A percentile compares a stretch with the other conserved stretches of the same genome.
phyloP scores from a whole-genome alignment of 208 protist species.

The Histomonas meleagridis region DNA sequence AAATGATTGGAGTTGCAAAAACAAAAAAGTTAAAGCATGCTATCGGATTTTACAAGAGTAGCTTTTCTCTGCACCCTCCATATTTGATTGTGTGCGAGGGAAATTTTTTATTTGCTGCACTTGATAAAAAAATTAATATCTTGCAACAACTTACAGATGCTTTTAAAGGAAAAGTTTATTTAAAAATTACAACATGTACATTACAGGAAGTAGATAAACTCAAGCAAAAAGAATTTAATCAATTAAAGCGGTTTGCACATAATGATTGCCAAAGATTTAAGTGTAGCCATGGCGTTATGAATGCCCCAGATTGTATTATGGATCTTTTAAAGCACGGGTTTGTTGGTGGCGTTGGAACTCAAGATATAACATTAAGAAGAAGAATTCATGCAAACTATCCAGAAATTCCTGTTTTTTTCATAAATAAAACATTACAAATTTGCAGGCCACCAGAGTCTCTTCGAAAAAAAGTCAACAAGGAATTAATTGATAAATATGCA shows the following conservation, averaged over 20 bases:
- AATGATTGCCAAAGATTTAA: background rate
- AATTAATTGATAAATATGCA: background rate
- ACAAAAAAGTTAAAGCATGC: background rate
- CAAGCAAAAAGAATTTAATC: background rate
- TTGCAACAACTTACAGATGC: background rate
- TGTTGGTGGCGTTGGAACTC: background rate
- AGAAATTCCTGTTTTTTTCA: background rate
- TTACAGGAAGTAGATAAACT: background rate
- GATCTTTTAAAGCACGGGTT: background rate
- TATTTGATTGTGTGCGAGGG: background rate
- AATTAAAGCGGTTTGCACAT: background rate
- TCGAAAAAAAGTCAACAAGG: background rate
- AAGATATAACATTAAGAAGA: background rate
- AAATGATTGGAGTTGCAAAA: background rate
- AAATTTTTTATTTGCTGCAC: background rate
- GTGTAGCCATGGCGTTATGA: background rate
- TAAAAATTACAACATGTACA: background rate
- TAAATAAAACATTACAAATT: background rate
- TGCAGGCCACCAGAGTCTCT: background rate
- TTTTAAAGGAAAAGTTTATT: background rate
- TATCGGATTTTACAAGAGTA: background rate
- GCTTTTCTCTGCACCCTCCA: background rate
- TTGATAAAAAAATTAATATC: background rate
- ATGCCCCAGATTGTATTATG: background rate
- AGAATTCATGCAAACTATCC: background rate